Evolutionary conservation across 192 early-diverging fungal genomes (phyloP).

Genomic region (Backusella liffmaniae): DNA sequence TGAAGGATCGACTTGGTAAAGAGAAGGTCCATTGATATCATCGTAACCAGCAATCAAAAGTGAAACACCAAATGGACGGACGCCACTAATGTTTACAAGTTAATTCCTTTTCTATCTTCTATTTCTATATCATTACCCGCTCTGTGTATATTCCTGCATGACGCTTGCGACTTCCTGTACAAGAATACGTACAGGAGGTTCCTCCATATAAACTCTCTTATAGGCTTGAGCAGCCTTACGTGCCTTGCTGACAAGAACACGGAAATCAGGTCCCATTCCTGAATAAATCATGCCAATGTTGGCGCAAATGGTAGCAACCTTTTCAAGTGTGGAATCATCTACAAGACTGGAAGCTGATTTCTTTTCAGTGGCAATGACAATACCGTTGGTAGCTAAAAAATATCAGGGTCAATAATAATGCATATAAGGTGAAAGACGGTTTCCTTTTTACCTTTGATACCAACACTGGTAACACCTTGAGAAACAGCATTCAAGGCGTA

Average conservation of each 20-base stretch:
- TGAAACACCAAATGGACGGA: constrained; percentile 98
- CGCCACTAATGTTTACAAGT: constrained; percentile 66
- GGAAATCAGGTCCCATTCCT: constrained; percentile 98
- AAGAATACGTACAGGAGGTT: constrained; percentile 92
- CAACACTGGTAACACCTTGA: constrained; percentile 87
- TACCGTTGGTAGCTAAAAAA: constrained; percentile 84
- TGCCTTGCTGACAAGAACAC: constrained; percentile 92
- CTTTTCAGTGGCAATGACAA: constrained; percentile 98
- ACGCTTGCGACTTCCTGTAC: constrained; percentile 96
- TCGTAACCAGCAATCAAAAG: constrained; percentile 95
- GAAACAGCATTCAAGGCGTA: constrained; percentile 93
- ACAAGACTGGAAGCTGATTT: constrained; percentile 91
- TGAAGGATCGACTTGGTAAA: constrained; percentile 99
- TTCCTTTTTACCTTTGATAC: constrained; percentile 79
- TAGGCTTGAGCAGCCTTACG: constrained; percentile 97
- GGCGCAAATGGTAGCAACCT: constrained; percentile 84
- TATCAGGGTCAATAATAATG: neutral
- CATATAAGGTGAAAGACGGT: neutral
- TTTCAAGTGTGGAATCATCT: constrained; percentile 90
- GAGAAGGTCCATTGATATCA: constrained; percentile 77
- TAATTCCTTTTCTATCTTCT: neutral
- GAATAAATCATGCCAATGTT: constrained; percentile 99
- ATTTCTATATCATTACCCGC: constrained; percentile 58
- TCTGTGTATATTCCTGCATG: constrained; percentile 99
- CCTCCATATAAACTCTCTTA: constrained; percentile 89